A percentile compares a stretch with the other conserved stretches of the same genome.
Conservation (phyloP, 257 asterid genomes). For the Fraxinus pennsylvanica region DNA sequence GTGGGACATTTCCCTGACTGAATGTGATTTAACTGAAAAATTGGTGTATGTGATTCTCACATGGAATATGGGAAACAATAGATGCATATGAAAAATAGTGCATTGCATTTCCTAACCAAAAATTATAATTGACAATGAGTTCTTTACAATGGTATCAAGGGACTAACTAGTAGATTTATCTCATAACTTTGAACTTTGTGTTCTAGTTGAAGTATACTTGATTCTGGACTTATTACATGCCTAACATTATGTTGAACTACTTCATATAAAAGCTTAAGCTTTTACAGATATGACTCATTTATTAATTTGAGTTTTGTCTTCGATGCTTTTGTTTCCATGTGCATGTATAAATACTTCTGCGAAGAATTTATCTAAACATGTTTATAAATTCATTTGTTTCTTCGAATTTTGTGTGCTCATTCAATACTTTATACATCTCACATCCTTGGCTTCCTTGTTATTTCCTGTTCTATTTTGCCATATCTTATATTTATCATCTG, state of each 20-base stretch:
- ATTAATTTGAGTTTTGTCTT: too few species aligned
- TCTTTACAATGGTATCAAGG: neutral
- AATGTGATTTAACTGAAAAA: neutral
- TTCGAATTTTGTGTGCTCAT: neutral
- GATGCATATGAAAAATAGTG: neutral
- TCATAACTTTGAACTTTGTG: neutral
- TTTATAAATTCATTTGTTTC: too few species aligned
- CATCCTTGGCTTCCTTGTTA: neutral
- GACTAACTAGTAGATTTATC: neutral
- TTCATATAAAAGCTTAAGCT: too few species aligned
- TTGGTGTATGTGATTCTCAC: neutral
- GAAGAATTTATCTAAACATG: too few species aligned
- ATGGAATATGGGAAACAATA: neutral
- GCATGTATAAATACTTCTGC: too few species aligned
- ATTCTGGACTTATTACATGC: neutral
- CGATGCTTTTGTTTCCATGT: too few species aligned
- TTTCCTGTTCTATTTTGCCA: conserved; percentile 5
- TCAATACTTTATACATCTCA: neutral
- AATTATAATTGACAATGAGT: neutral
- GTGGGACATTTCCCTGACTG: neutral
- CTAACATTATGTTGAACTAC: too few species aligned
- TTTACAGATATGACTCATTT: too few species aligned
- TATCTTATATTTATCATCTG: conserved; percentile 22
- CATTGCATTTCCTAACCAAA: neutral
- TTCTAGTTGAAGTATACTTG: neutral